Evolutionary conservation across 129 eudicot species (phyloP).

Genomic region (Scalesia atractyloides): DNA sequence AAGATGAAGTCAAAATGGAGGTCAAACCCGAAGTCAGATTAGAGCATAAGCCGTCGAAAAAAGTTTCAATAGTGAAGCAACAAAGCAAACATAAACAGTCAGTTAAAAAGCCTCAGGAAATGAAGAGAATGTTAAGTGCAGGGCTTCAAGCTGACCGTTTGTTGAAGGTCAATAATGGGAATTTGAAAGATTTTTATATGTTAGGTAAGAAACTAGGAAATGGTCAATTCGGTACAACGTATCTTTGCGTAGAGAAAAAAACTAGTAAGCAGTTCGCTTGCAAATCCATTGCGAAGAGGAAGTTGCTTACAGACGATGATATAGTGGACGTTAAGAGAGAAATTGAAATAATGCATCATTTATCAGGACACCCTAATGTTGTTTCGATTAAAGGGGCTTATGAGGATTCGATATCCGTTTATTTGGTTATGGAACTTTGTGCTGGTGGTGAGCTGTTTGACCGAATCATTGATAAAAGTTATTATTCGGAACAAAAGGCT

Average conservation of each 20-base stretch:
- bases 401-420: slow-evolving; percentile 79
- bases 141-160: slow-evolving; percentile 66
- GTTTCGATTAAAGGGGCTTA: slow-evolving; percentile 67
- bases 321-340: slow-evolving; percentile 77
- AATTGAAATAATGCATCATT: slow-evolving; percentile 81
- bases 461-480: slow-evolving; percentile 61
- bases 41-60: slow-evolving; percentile 29
- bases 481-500: slow-evolving; percentile 76
- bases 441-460: slow-evolving; percentile 85
- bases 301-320: slow-evolving; percentile 55
- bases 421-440: slow-evolving; percentile 79
- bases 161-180: slow-evolving; percentile 57
- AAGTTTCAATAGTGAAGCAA: slow-evolving; percentile 43
- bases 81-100: slow-evolving; percentile 37
- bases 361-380: slow-evolving; percentile 64
- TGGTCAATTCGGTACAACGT: slow-evolving; percentile 83
- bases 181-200: slow-evolving; percentile 61
- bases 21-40: slow-evolving; percentile 16
- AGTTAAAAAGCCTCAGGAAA: slow-evolving; percentile 40
- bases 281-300: slow-evolving; percentile 78
- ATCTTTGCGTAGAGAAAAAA: slow-evolving; percentile 57
- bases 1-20: slow-evolving; percentile 17
- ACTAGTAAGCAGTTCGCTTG: slow-evolving; percentile 67
- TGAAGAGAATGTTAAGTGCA: slow-evolving; percentile 58
- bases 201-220: slow-evolving; percentile 74